These are phyloP conservation scores for Gillenia trifoliata DNA, from an alignment of 306 rosid species.

Conservation along the genomic window DNA sequence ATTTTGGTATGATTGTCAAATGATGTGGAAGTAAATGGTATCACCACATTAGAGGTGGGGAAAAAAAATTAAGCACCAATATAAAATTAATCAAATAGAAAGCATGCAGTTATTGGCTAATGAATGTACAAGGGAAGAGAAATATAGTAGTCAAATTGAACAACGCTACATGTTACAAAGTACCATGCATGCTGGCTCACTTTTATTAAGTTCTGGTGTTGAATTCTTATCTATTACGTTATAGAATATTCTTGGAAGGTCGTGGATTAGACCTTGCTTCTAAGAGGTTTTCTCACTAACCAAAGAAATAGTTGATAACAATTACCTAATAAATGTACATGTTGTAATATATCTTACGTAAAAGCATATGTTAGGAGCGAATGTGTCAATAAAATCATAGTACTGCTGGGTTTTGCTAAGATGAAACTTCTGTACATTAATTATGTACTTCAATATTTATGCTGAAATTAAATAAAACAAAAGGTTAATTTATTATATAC, in stretches of 20 bases:
- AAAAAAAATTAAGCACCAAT: neutral
- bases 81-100: neutral
- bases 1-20: constrained; percentile 66
- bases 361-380: neutral
- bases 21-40: constrained; percentile 42
- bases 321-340: constrained; percentile 16
- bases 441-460: neutral
- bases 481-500: neutral
- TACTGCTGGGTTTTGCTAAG: neutral
- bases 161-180: constrained; percentile 11
- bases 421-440: neutral
- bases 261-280: constrained; percentile 23
- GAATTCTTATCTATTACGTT: neutral
- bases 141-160: neutral
- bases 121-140: neutral
- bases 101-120: neutral
- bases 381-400: neutral
- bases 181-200: constrained; percentile 6
- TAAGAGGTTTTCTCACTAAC: constrained; percentile 41
- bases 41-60: constrained; percentile 38
- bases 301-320: constrained; percentile 28
- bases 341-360: neutral
- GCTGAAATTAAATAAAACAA: neutral
- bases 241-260: constrained; percentile 28
- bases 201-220: neutral